Evolutionary conservation across 1,284 basidiomycete species (phyloP).

Genomic region (Apiotrichum akiyoshidainum): DNA sequence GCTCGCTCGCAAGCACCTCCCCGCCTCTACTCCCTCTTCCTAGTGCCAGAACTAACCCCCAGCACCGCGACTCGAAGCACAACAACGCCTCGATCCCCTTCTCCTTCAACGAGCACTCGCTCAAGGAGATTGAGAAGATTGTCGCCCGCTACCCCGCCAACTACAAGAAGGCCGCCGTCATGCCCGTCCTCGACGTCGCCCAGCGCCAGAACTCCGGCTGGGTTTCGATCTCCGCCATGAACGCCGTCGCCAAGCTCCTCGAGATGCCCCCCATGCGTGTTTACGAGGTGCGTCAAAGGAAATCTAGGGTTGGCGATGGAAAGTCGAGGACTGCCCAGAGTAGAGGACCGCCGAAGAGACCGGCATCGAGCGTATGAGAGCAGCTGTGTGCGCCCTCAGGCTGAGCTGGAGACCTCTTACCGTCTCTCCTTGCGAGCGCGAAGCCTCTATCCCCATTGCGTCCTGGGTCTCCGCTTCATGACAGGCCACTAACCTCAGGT

Average conservation of each 20-base stretch:
- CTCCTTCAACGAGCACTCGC: slow-evolving; percentile 75
- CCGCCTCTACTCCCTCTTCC: background rate
- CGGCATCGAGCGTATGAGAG: too few species aligned
- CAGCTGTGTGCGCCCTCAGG: background rate
- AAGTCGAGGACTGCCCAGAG: too few species aligned
- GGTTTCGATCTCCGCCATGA: slow-evolving; percentile 99
- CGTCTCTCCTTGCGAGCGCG: background rate
- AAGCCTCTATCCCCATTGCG: background rate
- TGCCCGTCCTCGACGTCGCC: slow-evolving; percentile 91
- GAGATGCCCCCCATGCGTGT: slow-evolving; percentile 98
- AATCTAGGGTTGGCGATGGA: too few species aligned
- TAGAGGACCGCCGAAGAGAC: too few species aligned
- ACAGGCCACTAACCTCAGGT: slow-evolving; percentile 54
- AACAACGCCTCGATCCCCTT: slow-evolving; percentile 95
- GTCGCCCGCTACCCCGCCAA: slow-evolving; percentile 91
- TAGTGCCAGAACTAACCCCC: slow-evolving; percentile 7
- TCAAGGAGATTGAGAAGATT: slow-evolving; percentile 81
- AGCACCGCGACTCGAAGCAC: slow-evolving; percentile 91
- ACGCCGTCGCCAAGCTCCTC: slow-evolving; percentile 86
- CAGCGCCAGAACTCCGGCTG: slow-evolving; percentile 98
- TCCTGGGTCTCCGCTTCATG: background rate
- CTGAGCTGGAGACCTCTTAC: background rate
- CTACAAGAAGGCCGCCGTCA: slow-evolving; percentile 96
- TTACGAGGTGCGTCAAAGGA: slow-evolving; percentile 62
- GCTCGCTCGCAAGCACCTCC: slow-evolving; percentile 11